phyloP scores from a whole-genome alignment of 2,329 filamentous ascomycete species.

The Claviceps purpurea region DNA sequence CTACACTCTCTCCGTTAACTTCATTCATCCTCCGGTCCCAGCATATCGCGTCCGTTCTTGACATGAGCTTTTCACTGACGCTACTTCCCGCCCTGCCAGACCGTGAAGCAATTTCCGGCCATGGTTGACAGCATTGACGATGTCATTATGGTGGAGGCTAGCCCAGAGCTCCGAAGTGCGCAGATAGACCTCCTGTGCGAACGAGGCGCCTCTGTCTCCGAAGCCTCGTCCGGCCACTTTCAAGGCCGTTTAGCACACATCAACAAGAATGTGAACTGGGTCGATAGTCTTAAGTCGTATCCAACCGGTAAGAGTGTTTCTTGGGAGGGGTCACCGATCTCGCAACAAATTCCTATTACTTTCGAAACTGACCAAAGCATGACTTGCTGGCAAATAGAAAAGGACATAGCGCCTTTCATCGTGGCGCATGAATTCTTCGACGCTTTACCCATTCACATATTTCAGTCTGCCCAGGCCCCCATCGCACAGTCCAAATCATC shows the following conservation, averaged over 20 bases:
- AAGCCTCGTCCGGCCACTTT: slow-evolving; percentile 60
- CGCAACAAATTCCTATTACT: no score
- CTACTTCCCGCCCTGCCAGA: slow-evolving; percentile 33
- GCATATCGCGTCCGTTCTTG: not conserved
- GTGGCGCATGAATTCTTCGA: slow-evolving; percentile 98
- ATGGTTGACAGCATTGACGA: slow-evolving; percentile 66
- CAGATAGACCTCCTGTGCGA: slow-evolving; percentile 78
- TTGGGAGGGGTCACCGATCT: no score
- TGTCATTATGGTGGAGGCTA: slow-evolving; percentile 95
- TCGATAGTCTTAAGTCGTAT: slow-evolving; percentile 75
- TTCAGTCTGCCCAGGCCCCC: slow-evolving; percentile 53
- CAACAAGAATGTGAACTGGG: slow-evolving; percentile 69
- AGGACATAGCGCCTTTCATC: slow-evolving; percentile 73
- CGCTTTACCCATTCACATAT: slow-evolving; percentile 88
- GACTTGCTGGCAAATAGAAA: slow-evolving; percentile 27
- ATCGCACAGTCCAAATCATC: slow-evolving; percentile 6
- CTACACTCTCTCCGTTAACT: not conserved
- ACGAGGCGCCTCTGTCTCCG: slow-evolving; percentile 48
- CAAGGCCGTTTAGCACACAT: slow-evolving; percentile 66
- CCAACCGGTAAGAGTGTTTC: slow-evolving; percentile 43
- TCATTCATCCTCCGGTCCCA: no score
- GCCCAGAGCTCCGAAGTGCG: slow-evolving; percentile 57
- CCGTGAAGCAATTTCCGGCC: slow-evolving; percentile 67
- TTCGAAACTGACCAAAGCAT: not conserved
- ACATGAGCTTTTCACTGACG: not conserved